phyloP scores from a whole-genome alignment of 2,329 filamentous ascomycete species.

The Alternaria triticina region DNA sequence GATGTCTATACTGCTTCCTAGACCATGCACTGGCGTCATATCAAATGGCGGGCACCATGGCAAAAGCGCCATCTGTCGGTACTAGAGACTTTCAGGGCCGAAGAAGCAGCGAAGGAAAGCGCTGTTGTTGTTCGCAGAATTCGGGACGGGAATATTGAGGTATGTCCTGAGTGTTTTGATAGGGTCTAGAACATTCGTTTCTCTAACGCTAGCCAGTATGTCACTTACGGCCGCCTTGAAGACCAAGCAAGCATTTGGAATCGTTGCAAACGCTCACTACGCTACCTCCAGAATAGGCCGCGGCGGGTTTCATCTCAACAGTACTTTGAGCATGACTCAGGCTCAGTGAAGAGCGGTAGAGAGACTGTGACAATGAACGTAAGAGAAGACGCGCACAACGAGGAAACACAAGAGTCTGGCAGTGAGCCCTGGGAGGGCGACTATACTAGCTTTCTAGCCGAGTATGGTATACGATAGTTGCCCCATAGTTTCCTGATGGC shows the following conservation, averaged over 20 bases:
- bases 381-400: neutral
- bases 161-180: neutral
- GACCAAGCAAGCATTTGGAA: neutral
- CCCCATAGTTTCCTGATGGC: neutral
- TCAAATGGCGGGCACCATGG: constrained; percentile 3
- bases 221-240: constrained; percentile 1
- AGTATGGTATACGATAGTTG: neutral
- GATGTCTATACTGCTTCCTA: neutral
- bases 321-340: neutral
- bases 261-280: neutral
- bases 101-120: neutral
- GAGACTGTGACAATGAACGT: neutral
- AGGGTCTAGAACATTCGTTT: neutral
- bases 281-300: neutral
- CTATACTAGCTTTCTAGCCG: neutral
- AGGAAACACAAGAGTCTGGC: neutral
- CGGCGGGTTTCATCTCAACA: neutral
- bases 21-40: constrained; percentile 9
- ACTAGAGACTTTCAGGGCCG: constrained; percentile 1
- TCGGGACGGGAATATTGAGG: neutral
- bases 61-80: neutral
- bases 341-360: neutral
- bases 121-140: neutral
- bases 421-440: neutral
- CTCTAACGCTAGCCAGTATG: neutral